Base-by-base conservation (phyloP, 176 grass and related monocot species). In the Tillandsia fasciculata region DNA sequence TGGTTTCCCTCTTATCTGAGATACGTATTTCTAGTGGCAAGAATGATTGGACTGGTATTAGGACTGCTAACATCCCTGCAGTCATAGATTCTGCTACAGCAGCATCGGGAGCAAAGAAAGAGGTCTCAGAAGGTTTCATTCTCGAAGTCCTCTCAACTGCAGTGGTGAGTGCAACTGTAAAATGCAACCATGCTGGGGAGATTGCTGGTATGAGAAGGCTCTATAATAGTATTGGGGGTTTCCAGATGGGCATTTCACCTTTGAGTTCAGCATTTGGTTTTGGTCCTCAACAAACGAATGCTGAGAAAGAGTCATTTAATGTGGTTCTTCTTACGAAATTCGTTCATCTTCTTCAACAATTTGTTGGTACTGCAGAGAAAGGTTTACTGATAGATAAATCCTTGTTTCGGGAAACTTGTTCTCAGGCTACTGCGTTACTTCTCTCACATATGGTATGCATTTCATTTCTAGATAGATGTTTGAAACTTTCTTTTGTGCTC, bases 181-280 rank as follows among this genome's bases (percentile, higher is more conserved):
- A 97, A 79, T 97, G 94, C 70, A 97, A 97, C 66, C 94, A 97
- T 93, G 82, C 89, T 72, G 94, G 94, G 50, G 94, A 97, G 78
- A 97, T 97, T 74, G 86, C 94, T 11, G 94, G 94, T 74, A 97
- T 97, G 94, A 92, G 86, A 92, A 90, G 94, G 75, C 72, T 97
- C 24, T 97, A 90, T 75, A 90, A 86, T 76, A 90, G 86, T 69
- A 97, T 97, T 79, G 94, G 94, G 72, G 94, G 94, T 79, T 66
- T 96, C 68, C 83, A 84, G 59, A 89, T 90, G 79, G 83, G 81
- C 33, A 78, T 84, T 69, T 67, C 84, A 50, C 67, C 87, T 77
- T 70, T 79, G 26, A 66, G 78, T 23, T 71, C 76, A 51, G 73
- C 59, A 52, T 68, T 70, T 85, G 72, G 71, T 69, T 70, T 18